phyloP scores from a whole-genome alignment of 1,284 basidiomycete genomes.

The Inonotus hispidus region DNA sequence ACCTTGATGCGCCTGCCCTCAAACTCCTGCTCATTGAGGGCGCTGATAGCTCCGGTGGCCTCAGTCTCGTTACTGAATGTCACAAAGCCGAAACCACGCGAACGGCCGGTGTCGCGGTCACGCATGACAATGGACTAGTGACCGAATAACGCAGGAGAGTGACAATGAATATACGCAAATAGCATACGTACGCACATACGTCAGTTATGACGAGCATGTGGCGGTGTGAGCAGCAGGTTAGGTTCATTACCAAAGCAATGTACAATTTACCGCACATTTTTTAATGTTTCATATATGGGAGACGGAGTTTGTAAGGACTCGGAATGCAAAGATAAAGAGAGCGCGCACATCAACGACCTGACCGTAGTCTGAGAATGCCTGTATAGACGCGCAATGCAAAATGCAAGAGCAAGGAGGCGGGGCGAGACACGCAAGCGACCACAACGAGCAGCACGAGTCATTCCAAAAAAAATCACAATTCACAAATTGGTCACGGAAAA shows the following conservation, averaged over 20 bases:
- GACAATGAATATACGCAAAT: not conserved
- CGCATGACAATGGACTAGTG: slow-evolving; percentile 90
- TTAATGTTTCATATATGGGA: not conserved
- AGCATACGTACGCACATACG: not conserved
- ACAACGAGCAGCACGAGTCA: slow-evolving; percentile 15
- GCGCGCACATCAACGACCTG: slow-evolving; percentile 73
- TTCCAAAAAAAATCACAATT: slow-evolving; percentile 27
- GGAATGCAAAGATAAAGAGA: slow-evolving; percentile 28
- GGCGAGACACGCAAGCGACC: not conserved
- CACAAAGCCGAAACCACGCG: slow-evolving; percentile 95
- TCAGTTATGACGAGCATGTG: not conserved
- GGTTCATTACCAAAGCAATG: not conserved
- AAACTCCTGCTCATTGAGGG: slow-evolving; percentile 88
- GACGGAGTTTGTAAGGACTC: not conserved
- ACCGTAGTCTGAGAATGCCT: slow-evolving; percentile 71
- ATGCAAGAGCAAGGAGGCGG: not conserved
- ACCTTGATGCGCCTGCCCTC: slow-evolving; percentile 93
- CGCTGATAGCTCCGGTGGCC: slow-evolving; percentile 75
- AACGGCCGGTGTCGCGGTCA: slow-evolving; percentile 94
- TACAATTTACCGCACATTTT: not conserved
- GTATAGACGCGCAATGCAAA: slow-evolving; percentile 26
- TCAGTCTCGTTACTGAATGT: slow-evolving; percentile 62
- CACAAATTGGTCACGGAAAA: slow-evolving; percentile 26
- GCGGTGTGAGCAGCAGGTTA: not conserved
- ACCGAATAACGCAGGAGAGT: not conserved